Evolutionary conservation across 148 eudicot species (phyloP), one percentile per base, ranked within the genome.

Genomic region (Vaccinium macrocarpon): DNA sequence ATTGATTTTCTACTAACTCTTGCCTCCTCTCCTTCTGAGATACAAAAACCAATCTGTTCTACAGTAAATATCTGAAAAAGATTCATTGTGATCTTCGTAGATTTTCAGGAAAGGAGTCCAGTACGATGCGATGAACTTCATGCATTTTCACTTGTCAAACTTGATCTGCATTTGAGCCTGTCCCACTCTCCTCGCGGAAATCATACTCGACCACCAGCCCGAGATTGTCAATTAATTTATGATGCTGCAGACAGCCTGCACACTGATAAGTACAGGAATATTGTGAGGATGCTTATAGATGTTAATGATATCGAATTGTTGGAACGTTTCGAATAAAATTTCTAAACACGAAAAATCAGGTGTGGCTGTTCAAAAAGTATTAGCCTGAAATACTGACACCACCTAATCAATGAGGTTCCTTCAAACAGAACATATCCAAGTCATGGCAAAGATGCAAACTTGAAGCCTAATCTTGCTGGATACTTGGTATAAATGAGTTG

Each of bases 211-310:
- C 91, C 89, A 95, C 97, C 84, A 95, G 95, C 56, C 91, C 88
- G 76, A 95, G 93, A 87, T 95, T 97, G 92, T 97, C 99, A 38
- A 97, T 91, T 82, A 97, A 86, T 88, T 92, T 90, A 88, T 97
- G 99, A 91, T 95, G 92, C 88, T 88, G 86, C 57, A 88, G 90
- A 90, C 98, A 97, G 50, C 99, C 99, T 91, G 99, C 85, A 82
- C 98, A 97, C 99, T 97, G 87, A 74, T 29, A 49, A 86, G 56
- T 49, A 81, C 16, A 19, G 23, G 21, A n/a, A 84, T 76, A 82
- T 81, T 38, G 82, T 53, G n/a, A 83, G 61, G 18, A 66, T 48
- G 10, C 81, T 59, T 21, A 73, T 18, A 46, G 46, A 42, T 11
- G 72, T 51, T 71, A 32, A 10, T 7, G 11, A 81, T 49, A 81